Percentiles rank a stretch among this genome's conserved stretches.
Conservation (phyloP, 176 grass and related monocot genomes). For the maize (Zea mays) region Zm-B73-REFERENCE-NAM-5.0 NC_050099.1:24429001-24429500, state of each 20-base stretch:
- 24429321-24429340: not conserved
- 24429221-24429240: not conserved
- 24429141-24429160: not conserved
- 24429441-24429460: too few species aligned
- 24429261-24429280: not conserved
- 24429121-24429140: not conserved
- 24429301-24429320: too few species aligned
- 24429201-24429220: not conserved
- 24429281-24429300: not conserved
- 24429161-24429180: not conserved
- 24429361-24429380: not conserved
- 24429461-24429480: too few species aligned
- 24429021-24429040: not conserved
- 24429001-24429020: slow-evolving; percentile 40
- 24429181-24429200: not conserved
- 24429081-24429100: slow-evolving; percentile 26
- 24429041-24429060: slow-evolving; percentile 36
- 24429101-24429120: not conserved
- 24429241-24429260: not conserved
- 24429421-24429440: too few species aligned
- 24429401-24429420: too few species aligned
- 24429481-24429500: too few species aligned
- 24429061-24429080: slow-evolving; percentile 49
- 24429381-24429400: not conserved
- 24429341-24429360: not conserved